Percentiles rank a stretch among this genome's conserved stretches.
Conservation (phyloP, 345 rosid species). For the Syzygium jambos region DNA sequence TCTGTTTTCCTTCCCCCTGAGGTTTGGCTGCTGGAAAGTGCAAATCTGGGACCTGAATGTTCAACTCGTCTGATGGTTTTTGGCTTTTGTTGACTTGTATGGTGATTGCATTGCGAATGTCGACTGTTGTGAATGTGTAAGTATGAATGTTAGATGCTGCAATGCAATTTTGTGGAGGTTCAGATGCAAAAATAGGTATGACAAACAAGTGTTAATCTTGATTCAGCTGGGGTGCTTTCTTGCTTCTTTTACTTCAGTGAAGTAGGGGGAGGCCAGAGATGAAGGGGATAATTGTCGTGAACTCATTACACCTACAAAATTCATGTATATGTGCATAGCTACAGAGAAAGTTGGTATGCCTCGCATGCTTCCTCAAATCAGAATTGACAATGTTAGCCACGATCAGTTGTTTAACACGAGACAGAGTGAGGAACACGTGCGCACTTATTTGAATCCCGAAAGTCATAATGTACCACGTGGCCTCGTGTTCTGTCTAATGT, state of each 20-base stretch:
- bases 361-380: not conserved
- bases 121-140: not conserved
- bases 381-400: not conserved
- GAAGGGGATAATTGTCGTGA: not conserved
- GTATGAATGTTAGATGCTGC: not conserved
- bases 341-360: not conserved
- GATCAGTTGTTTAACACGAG: not conserved
- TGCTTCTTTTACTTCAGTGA: not conserved
- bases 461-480: not conserved
- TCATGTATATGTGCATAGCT: not conserved
- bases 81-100: not conserved
- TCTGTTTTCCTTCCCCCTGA: not conserved
- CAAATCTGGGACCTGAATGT: not conserved
- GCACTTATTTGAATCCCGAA: not conserved
- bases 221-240: not conserved
- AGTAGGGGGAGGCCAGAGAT: not conserved
- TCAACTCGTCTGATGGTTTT: not conserved
- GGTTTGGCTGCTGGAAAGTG: not conserved
- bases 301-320: not conserved
- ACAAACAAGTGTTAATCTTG: not conserved
- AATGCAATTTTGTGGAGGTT: not conserved
- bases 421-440: not conserved
- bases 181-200: not conserved
- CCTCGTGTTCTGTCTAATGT: not conserved
- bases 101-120: not conserved